Percentiles rank a stretch among this genome's conserved stretches.
Evolutionary conservation across 176 grass and related monocot species (phyloP).

Genomic region (Urochloa ruziziensis): DNA sequence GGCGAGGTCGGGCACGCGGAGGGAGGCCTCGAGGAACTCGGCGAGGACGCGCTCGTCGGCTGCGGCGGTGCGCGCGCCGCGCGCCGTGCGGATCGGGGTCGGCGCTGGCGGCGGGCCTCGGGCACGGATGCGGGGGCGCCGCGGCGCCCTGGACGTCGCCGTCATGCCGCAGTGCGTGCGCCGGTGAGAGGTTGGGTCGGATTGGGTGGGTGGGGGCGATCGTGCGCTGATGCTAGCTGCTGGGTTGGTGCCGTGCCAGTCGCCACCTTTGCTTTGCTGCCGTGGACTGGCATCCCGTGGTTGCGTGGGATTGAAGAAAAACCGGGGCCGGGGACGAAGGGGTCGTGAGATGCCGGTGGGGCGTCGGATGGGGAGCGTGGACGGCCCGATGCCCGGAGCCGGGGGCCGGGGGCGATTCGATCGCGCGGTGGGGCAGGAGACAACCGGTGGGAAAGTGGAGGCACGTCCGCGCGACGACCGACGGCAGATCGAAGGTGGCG

Average conservation of each 20-base stretch:
- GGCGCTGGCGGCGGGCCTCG: conserved; percentile 57
- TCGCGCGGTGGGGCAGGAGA: not conserved
- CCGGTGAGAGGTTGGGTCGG: not conserved
- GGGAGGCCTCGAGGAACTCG: conserved; percentile 69
- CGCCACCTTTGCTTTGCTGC: conserved; percentile 13
- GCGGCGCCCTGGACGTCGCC: conserved; percentile 45
- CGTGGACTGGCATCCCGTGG: not conserved
- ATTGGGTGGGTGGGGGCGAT: not conserved
- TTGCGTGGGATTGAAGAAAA: conserved; percentile 43
- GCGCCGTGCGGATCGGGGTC: conserved; percentile 68
- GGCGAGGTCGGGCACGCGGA: conserved; percentile 56
- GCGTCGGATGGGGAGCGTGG: not conserved
- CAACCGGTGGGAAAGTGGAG: conserved; percentile 35
- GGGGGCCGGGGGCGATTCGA: not conserved
- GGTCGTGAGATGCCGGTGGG: not conserved
- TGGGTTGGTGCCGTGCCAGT: conserved; percentile 13
- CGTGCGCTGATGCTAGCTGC: not conserved
- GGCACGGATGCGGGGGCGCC: conserved; percentile 19
- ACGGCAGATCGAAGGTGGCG: too few species aligned
- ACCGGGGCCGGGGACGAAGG: not conserved
- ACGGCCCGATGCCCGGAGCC: not conserved
- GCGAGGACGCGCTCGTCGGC: conserved; percentile 62
- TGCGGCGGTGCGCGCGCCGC: conserved; percentile 57
- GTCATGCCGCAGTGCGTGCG: conserved; percentile 20
- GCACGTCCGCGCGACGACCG: not conserved